A percentile compares a stretch with the other conserved stretches of the same genome.
These are phyloP conservation scores for Blastocystis sp. DNA, from an alignment of 352 stramenopile species.

Conservation along the genomic window DNA sequence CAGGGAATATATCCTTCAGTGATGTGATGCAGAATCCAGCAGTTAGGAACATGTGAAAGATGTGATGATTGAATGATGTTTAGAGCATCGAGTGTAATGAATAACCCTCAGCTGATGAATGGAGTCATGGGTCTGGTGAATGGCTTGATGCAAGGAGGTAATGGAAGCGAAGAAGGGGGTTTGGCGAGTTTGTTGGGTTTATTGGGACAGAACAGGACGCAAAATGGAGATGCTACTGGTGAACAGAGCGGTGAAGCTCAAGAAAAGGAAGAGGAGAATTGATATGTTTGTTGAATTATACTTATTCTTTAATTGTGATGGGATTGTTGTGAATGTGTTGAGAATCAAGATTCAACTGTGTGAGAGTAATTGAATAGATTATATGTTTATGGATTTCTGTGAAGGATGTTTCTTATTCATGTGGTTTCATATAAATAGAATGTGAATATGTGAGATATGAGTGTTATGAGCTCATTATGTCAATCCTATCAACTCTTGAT, in stretches of 20 bases:
- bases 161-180: not conserved
- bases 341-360: too few species aligned
- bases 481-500: too few species aligned
- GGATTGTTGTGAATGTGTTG: too few species aligned
- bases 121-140: not conserved
- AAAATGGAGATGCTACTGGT: not conserved
- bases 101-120: constrained; percentile 28
- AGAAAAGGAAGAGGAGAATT: not conserved
- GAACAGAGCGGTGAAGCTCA: not conserved
- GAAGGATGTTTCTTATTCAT: too few species aligned
- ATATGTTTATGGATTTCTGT: too few species aligned
- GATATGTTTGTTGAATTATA: constrained; percentile 9
- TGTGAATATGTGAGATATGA: too few species aligned
- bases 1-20: not conserved
- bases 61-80: not conserved
- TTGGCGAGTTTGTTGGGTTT: not conserved
- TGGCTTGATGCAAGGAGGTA: not conserved
- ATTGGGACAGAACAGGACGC: not conserved
- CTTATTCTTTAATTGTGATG: too few species aligned
- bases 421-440: too few species aligned
- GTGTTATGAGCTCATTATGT: too few species aligned
- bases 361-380: too few species aligned
- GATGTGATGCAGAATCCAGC: constrained; percentile 20
- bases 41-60: not conserved
- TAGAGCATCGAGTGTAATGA: not conserved